Evolutionary conservation across 2,329 filamentous ascomycete species (phyloP), one percentile per base, ranked within the genome.

Genomic region (Pseudogymnoascus sp.): DNA sequence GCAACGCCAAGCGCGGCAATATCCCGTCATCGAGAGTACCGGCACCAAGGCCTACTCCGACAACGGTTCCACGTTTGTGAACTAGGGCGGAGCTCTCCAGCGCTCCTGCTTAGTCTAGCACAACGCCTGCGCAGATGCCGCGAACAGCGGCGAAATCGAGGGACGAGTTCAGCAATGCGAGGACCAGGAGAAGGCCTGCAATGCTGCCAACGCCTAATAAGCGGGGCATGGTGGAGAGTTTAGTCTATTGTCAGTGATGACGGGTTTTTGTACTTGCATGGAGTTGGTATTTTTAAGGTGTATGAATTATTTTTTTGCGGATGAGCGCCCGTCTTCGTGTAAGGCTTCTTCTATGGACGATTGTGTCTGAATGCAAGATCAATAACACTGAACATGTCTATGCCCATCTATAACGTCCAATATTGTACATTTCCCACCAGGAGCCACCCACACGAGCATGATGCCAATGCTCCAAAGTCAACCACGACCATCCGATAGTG

Each of bases 61-160:
- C 65, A 81, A 83, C 68, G 82, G 81, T 59, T 76, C 77, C 76
- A 85, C 77, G 37, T 88, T 89, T 71, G 80, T 81, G 38, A 82
- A 82, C 71, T 71, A 82, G 67, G 75, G 71, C 3, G 82, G 80
- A 11, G 86, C 86, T 26, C 75, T 82, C 44, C 80, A 86, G 74
- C 79, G 86, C 59, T 81, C 83, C 35, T 89, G 86, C 71, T 80
- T 84, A 65, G 80, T 86, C 63, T 83, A 88, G 75, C 82, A 85
- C 75, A 88, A 87, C 69, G 74, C 72, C 2, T 89, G 86, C 69
- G 77, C 81, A 10, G 75, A 85, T 66, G 80, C 80, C 29, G 82
- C 82, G 63, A 88, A 87, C 72, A 68, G 75, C 13, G 82, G 83
- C 19, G 64, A 73, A 60, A 67, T 76, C 13, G 67, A 70, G 2